Evolutionary conservation across 2,329 filamentous ascomycete genomes (phyloP).

Genomic region (Xylariaceae sp.): DNA sequence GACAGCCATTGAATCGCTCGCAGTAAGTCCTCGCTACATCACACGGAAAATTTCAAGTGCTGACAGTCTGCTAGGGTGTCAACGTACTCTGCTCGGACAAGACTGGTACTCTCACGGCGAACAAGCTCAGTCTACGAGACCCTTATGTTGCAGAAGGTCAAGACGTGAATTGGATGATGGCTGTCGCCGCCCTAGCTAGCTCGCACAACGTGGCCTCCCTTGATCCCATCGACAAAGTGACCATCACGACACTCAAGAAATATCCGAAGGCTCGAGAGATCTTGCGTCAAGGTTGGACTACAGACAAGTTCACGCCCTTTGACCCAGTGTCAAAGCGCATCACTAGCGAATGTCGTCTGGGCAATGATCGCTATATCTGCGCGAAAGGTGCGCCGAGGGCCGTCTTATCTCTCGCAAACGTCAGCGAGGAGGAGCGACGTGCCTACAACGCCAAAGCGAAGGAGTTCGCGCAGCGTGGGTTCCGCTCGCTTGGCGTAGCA

Average conservation of each 20-base stretch:
- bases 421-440: constrained; percentile 58
- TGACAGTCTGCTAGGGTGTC: constrained; percentile 45
- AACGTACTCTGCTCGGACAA: constrained; percentile 79
- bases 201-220: constrained; percentile 77
- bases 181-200: constrained; percentile 70
- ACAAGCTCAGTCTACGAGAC: constrained; percentile 72
- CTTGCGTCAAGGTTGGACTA: constrained; percentile 69
- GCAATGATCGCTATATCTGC: constrained; percentile 66
- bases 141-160: constrained; percentile 73
- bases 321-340: constrained; percentile 79
- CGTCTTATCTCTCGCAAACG: constrained; percentile 65
- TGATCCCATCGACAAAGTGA: constrained; percentile 77
- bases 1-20: constrained; percentile 72
- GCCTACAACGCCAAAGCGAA: constrained; percentile 69
- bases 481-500: constrained; percentile 75
- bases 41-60: background rate
- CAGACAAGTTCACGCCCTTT: constrained; percentile 73
- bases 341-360: constrained; percentile 64
- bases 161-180: constrained; percentile 83
- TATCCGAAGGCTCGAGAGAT: constrained; percentile 77
- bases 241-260: constrained; percentile 68
- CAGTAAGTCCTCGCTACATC: constrained; percentile 34
- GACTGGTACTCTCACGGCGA: constrained; percentile 72
- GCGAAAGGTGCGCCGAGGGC: constrained; percentile 77
- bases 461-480: constrained; percentile 74